Evolutionary conservation across 2,329 filamentous ascomycete species (phyloP), one percentile per base, ranked within the genome.

Genomic region (Dichotomopilus funicola): DNA sequence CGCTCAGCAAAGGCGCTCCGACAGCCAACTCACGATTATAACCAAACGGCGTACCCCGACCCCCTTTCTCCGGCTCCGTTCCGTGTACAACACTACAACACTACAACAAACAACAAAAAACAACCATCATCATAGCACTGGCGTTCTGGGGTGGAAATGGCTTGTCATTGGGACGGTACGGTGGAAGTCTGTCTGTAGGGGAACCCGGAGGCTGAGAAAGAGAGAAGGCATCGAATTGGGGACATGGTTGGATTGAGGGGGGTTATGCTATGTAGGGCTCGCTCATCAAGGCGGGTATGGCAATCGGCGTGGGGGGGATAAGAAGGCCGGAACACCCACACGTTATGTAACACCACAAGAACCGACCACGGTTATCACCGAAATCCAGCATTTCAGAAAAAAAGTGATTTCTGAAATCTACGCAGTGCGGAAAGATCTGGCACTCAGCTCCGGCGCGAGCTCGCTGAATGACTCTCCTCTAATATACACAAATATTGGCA

Each of bases 1-100:
- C n/a, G n/a, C n/a, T n/a, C n/a, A n/a, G n/a, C n/a, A n/a, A n/a
- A 27, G 19, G 19, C 2, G 19, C 19, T 27, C 3, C 19, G 19
- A 27, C 19, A 27, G 2, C 19, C 19, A 77, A 75, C 52, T 63
- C 61, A 49, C 67, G 40, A 63, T 19, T 13, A 27, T 8, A 3
- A n/a, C 11, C 6, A 9, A 19, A 4, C 7, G 11, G 6, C 3
- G 3, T 6, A 34, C 34, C 27, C n/a, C 6, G 27, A 48, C 34
- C 11, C 3, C 45, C 34, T 10, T 11, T n/a, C 34, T 12, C 45
- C n/a, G n/a, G 11, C 13, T 27, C 7, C n/a, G 19, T 10, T 53
- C 42, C 43, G 40, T 33, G 40, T 35, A 44, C 31, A 34, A 6
- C n/a, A 9, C 38, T 10, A 37, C 41, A 33, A 31, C 60, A 57